phyloP scores from a whole-genome alignment of 2,329 filamentous ascomycete species.

The Boeremia exigua region DNA sequence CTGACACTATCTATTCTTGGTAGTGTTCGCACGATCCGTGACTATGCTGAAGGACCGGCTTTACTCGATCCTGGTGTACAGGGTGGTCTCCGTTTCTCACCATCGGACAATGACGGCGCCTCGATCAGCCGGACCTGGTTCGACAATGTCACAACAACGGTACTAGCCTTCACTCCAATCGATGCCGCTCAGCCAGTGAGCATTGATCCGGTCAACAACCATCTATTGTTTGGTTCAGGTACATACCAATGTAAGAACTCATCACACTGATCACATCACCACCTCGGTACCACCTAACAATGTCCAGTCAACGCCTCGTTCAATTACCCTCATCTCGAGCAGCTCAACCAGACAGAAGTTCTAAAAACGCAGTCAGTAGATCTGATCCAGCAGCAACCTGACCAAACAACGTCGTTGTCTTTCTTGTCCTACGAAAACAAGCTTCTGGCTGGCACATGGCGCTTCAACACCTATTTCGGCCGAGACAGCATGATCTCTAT shows the following conservation, averaged over 20 bases:
- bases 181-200: slow-evolving; percentile 41
- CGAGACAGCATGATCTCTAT: slow-evolving; percentile 69
- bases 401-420: slow-evolving; percentile 61
- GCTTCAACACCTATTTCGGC: slow-evolving; percentile 71
- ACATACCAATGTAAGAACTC: slow-evolving; percentile 54
- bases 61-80: slow-evolving; percentile 62
- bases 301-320: slow-evolving; percentile 59
- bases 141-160: slow-evolving; percentile 65
- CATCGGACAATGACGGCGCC: slow-evolving; percentile 52
- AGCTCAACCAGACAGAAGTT: slow-evolving; percentile 58
- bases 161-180: slow-evolving; percentile 53
- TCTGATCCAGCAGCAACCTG: slow-evolving; percentile 55
- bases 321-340: slow-evolving; percentile 67
- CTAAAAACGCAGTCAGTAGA: slow-evolving; percentile 56
- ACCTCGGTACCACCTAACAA: neutral
- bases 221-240: slow-evolving; percentile 58
- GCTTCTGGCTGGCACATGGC: slow-evolving; percentile 68
- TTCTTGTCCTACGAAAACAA: slow-evolving; percentile 70
- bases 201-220: slow-evolving; percentile 32
- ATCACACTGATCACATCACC: no score
- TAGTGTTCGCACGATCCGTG: slow-evolving; percentile 67
- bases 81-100: slow-evolving; percentile 56
- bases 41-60: slow-evolving; percentile 64
- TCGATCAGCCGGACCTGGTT: slow-evolving; percentile 64
- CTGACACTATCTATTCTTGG: slow-evolving; percentile 65